Evolutionary conservation across 768 basidiomycete genomes (phyloP), one percentile per base, ranked within the genome.

Genomic region (Boletus eberwhitei): DNA sequence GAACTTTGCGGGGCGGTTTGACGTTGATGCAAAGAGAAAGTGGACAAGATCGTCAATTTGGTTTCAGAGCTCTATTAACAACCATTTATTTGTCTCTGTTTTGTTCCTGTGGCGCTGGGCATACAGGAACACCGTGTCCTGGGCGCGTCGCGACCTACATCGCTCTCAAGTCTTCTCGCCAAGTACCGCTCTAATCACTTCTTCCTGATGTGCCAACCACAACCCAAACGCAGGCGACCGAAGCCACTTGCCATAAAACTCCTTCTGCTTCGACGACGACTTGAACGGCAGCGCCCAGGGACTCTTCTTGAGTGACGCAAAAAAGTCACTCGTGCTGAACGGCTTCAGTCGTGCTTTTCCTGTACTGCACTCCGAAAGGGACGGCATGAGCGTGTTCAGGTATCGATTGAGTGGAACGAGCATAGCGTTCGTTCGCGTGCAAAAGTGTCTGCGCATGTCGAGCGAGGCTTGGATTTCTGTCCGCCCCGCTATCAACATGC

Each of bases 381-480:
- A 79, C 54, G 91, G 90, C 68, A 94, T 91, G 45, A 95, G 79
- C 1, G 87, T 87, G 55, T 90, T 88, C 39, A 98, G 84, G 75
- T 98, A 98, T 59, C 95, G 83, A 61, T 95, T 87, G 5, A 98
- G 79, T 0, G 96, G 96, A 3, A 90, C 86, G 21, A 98, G 81
- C 57, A 98, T 78, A 50, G 87, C 87, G 19, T 87, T 89, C 1
- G 96, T 93, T 42, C 95, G 80, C 38, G 88, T 82, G 50, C 84
- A 84, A 68, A 98, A 93, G 65, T 98, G 93, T 43, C 83, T 77
- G 22, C 91, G 84, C 13, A 96, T 75, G 50, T 73, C 79, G 49
- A 83, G 80, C 50, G 80, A 92, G 29, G 82, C 82, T 38, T 80
- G 79, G 8, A 85, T 70, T 61, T 77, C 88, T 90, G 63, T 42